Base-by-base conservation (phyloP, 805 yeast species). In the Cephaloascus fragrans region DNA sequence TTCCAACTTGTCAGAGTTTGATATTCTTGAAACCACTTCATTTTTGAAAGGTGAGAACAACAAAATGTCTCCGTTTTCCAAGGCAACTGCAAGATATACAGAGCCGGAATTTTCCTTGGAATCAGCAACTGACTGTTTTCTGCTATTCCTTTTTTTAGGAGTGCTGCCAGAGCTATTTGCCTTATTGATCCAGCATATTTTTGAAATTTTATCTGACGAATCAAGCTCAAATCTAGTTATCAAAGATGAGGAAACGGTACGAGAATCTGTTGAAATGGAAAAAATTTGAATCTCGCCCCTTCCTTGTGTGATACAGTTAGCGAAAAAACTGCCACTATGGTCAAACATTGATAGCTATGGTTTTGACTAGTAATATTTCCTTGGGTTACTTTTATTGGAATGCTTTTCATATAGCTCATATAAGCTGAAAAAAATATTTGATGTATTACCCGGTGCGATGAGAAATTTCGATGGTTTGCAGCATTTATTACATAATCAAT, bases 251-350 rank as follows among this genome's bases (percentile, higher is more conserved):
- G 45, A 41, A 20, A 48, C 41, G 16, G 44, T 41, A 31, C 43
- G 20, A n/a, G 49, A 47, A 4, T 43, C 42, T 28, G 39, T 29
- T 28, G 40, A 40, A 33, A 51, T 50, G 32, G 48, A 65, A 47
- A 45, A 66, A 40, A 73, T 59, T 47, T 62, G 71, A 16, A 73
- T 59, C 51, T 73, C 75, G 38, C 61, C 67, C 40, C 69, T 55
- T 31, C 73, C 72, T 36, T 70, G 68, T 23, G 69, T 59, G 4
- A 66, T 56, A 15, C 64, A 48, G 37, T 61, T 59, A 36, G 74
- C 71, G 39, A 55, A 55, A 41, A 50, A 61, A 5, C 51, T 36
- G 18, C 61, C 59, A 8, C 55, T 43, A 26, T 51, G 41, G 40
- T 63, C 67, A 32, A 63, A 45, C 28, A n/a, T n/a, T n/a, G n/a